Base-by-base conservation (phyloP, 2,329 filamentous ascomycete species). In the Neodidymelliopsis sp. region DNA sequence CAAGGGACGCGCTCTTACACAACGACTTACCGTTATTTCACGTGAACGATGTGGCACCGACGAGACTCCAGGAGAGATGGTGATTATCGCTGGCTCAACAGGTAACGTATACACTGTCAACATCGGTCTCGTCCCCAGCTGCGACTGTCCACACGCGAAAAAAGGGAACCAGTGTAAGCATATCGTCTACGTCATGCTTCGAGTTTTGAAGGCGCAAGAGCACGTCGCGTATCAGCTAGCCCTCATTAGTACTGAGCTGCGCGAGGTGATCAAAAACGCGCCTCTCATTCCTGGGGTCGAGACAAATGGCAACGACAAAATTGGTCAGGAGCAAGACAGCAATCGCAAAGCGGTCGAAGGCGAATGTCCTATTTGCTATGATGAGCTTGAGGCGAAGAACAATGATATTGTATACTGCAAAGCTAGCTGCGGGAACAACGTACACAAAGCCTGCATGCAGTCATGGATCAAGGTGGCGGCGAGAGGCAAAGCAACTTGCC, bases 91-190 rank as follows among this genome's bases (percentile, higher is more conserved):
- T 23, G 85, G 85, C 13, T 77, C 79, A 4, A 86, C 82, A 0
- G 84, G 84, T 12, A 86, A 86, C 57, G 70, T 87, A 13, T 87
- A 88, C 68, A 79, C 74, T 0, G 78, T 84, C 24, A 75, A 68
- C 9, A 80, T 88, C 42, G 67, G 71, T 48, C 79, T 80, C 41
- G 59, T 76, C 9, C 82, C 83, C 0, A 71, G 57, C 5, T 86
- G 83, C 67, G 75, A 75, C 46, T 86, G 83, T 63, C 81, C 81
- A 0, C 79, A 84, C 65, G 74, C 76, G 1, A 52, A 35, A 24
- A 81, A 81, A 48, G 80, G 83, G 4, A 81, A 82, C 33, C 81
- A 84, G 59, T 88, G 84, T 77, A 87, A 87, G 63, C 86, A 89
- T 57, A 73, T 85, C 19, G 53, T 87, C 31, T 88, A 84, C 60